Evolutionary conservation across 1,284 basidiomycete genomes (phyloP).

Genomic region (Cryptococcus sp.): DNA sequence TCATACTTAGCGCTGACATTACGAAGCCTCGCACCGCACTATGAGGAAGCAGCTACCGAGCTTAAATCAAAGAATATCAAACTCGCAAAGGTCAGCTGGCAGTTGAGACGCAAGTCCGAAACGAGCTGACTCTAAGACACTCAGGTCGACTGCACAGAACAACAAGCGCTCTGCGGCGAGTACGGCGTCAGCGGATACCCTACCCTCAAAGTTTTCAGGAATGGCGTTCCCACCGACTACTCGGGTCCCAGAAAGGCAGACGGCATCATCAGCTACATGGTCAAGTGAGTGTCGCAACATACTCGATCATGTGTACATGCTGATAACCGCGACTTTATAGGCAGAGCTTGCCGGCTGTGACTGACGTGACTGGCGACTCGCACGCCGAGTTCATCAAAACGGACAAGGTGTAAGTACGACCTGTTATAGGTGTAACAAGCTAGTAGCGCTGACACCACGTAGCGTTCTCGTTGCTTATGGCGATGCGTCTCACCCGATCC

Average conservation of each 20-base stretch:
- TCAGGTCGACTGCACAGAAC: constrained; percentile 83
- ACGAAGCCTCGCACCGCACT: constrained; percentile 74
- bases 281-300: constrained; percentile 69
- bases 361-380: constrained; percentile 71
- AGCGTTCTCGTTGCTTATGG: constrained; percentile 83
- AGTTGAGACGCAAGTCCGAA: constrained; percentile 10
- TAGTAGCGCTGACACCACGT: background rate
- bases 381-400: constrained; percentile 82
- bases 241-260: constrained; percentile 89
- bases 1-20: background rate
- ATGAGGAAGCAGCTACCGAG: constrained; percentile 91
- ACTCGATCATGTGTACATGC: background rate
- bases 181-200: constrained; percentile 76
- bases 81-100: constrained; percentile 71
- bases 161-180: constrained; percentile 79
- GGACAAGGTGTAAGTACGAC: constrained; percentile 68
- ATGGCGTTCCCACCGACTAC: constrained; percentile 78
- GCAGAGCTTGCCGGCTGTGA: constrained; percentile 93
- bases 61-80: constrained; percentile 85
- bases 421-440: background rate
- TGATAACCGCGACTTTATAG: constrained; percentile 52
- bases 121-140: background rate
- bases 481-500: constrained; percentile 65
- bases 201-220: constrained; percentile 80
- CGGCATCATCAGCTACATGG: constrained; percentile 96